Conservation (phyloP, 495 filamentous ascomycete genomes). For the Talaromyces proteolyticus region DNA sequence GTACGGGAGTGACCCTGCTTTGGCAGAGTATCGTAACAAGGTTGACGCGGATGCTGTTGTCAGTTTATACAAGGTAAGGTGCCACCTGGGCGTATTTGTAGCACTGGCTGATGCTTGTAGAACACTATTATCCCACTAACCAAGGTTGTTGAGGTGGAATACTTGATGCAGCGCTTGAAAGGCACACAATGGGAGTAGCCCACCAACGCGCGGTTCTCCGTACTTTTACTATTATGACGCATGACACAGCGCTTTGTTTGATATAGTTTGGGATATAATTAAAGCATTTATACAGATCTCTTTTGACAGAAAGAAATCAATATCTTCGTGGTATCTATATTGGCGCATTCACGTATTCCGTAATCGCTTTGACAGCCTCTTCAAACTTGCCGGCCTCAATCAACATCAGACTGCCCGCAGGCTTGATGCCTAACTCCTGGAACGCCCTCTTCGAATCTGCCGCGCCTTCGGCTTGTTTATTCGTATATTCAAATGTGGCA, state of each 20-base stretch:
- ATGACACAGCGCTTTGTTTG: background rate
- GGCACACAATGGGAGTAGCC: conserved; percentile 57
- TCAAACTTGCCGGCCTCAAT: conserved; percentile 66
- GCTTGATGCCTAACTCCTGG: conserved; percentile 84
- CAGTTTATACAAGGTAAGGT: conserved; percentile 88
- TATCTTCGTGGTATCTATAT: no score
- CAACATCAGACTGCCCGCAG: conserved; percentile 73
- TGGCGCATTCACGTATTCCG: conserved; percentile 57
- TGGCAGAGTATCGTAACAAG: conserved; percentile 56
- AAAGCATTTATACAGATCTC: no score
- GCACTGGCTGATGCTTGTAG: conserved; percentile 20
- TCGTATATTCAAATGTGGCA: conserved; percentile 69
- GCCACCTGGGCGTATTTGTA: no score
- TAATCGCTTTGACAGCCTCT: conserved; percentile 61
- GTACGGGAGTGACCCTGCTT: conserved; percentile 86
- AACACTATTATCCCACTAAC: conserved; percentile 94
- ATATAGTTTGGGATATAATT: no score
- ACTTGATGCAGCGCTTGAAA: conserved; percentile 88
- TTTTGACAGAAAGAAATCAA: no score
- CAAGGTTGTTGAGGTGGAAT: conserved; percentile 96
- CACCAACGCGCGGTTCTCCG: conserved; percentile 5
- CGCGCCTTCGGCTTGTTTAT: conserved; percentile 66
- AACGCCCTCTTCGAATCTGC: conserved; percentile 92
- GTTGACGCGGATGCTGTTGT: conserved; percentile 93
- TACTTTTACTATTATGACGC: background rate